phyloP scores from a whole-genome alignment of 2,329 filamentous ascomycete species.

The Colletotrichum sp. region DNA sequence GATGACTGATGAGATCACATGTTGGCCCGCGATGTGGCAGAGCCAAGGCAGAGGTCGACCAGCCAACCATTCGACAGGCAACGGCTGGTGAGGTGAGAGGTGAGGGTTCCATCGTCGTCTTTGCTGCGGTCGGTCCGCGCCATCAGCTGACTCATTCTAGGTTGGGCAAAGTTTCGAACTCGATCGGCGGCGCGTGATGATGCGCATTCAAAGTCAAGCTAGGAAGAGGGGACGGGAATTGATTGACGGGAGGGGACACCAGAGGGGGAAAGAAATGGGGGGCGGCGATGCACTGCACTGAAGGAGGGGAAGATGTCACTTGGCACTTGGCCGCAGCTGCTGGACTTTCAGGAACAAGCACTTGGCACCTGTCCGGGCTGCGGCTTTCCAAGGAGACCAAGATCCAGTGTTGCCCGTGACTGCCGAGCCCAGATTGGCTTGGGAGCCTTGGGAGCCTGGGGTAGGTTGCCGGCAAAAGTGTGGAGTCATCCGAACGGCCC shows the following conservation, averaged over 20 bases:
- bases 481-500: neutral
- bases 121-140: neutral
- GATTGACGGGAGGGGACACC: neutral
- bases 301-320: neutral
- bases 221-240: neutral
- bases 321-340: neutral
- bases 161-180: slow-evolving; percentile 11
- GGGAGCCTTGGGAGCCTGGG: neutral
- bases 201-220: neutral
- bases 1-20: neutral
- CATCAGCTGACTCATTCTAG: slow-evolving; percentile 7
- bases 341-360: neutral
- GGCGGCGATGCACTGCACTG: neutral
- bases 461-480: neutral
- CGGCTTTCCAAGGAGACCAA: neutral
- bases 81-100: neutral
- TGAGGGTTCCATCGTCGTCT: neutral
- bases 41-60: neutral
- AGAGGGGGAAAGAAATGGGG: neutral
- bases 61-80: neutral
- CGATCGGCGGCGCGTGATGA: neutral
- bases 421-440: neutral
- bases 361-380: neutral
- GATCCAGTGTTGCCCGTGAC: neutral
- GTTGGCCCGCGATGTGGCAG: neutral